Evolutionary conservation across 441 rosid genomes (phyloP).

Genomic region (Bocquillonia castaneifolia): DNA sequence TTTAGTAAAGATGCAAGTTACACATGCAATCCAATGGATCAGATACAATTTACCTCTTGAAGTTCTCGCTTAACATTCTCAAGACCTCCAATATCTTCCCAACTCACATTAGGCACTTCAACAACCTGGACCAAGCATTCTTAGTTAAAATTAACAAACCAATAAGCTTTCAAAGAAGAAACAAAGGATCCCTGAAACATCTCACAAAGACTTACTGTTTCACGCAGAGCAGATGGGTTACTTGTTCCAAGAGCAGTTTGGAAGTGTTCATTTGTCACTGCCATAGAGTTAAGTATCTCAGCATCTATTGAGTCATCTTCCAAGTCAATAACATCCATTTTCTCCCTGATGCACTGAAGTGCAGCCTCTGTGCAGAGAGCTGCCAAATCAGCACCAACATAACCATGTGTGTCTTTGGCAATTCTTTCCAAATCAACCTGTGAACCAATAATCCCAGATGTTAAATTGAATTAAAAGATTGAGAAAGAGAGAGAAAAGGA

Average conservation of each 20-base stretch:
- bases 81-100: constrained; percentile 68
- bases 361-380: constrained; percentile 68
- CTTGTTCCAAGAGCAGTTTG: constrained; percentile 63
- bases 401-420: constrained; percentile 59
- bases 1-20: neutral
- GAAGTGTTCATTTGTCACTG: constrained; percentile 61
- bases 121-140: constrained; percentile 38
- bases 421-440: constrained; percentile 59
- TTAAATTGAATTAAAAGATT: neutral
- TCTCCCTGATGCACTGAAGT: constrained; percentile 62
- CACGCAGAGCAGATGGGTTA: constrained; percentile 70
- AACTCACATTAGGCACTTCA: constrained; percentile 58
- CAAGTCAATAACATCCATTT: constrained; percentile 68
- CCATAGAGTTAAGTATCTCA: constrained; percentile 66
- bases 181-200: neutral
- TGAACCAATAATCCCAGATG: neutral
- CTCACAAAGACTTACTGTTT: constrained; percentile 40
- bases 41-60: constrained; percentile 36
- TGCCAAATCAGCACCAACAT: constrained; percentile 69
- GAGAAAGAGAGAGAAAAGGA: neutral
- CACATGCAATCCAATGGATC: neutral
- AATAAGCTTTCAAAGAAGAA: neutral
- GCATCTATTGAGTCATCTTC: constrained; percentile 71
- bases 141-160: neutral
- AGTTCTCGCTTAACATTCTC: constrained; percentile 16